Evolutionary conservation across 2,329 filamentous ascomycete genomes (phyloP), one percentile per base, ranked within the genome.

Genomic region (Penicillium rolfsii): DNA sequence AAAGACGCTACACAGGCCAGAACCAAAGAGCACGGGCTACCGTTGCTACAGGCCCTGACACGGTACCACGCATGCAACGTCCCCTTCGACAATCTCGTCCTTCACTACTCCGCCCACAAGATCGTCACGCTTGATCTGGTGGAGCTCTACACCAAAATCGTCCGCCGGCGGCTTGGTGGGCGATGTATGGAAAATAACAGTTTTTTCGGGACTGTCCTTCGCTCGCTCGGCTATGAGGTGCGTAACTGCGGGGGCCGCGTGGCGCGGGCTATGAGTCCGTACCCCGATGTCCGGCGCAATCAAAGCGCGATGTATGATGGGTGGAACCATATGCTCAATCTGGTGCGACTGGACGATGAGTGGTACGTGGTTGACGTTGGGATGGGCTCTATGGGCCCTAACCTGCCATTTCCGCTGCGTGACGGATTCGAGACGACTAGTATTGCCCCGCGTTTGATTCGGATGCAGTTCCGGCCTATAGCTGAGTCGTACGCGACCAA

Each of bases 171-270:
- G 8, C 57, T 58, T 14, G 83, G 83, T 6, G 83, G 84, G 0
- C 83, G 84, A 61, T 85, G 83, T 68, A 84, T 85, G 82, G 83
- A 85, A 68, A 82, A 82, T 68, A 85, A 84, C 63, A 67, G 68
- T 14, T 74, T 85, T 50, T 83, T 85, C 59, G 80, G 75, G 5
- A 80, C 77, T 1, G 71, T 85, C 22, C 68, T 85, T 45, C 73
- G 77, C 45, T 79, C 75, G 5, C 67, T 85, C 8, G 83, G 82
- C 1, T 85, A 79, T 60, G 61, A 71, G 5, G 79, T 67, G 26
- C 58, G 50, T 35, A 60, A 59, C 33, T 58, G 58, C 38, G 64
- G 59, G 28, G 62, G 62, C 19, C 45, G 45, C 45, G 45, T 49
- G 24, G 14, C 61, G 33, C 53, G 61, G 28, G 53, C 54, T 30